These are phyloP conservation scores for Fusarium sulawesiense DNA, from an alignment of 2,329 filamentous ascomycete genomes.

Conservation along the genomic window DNA sequence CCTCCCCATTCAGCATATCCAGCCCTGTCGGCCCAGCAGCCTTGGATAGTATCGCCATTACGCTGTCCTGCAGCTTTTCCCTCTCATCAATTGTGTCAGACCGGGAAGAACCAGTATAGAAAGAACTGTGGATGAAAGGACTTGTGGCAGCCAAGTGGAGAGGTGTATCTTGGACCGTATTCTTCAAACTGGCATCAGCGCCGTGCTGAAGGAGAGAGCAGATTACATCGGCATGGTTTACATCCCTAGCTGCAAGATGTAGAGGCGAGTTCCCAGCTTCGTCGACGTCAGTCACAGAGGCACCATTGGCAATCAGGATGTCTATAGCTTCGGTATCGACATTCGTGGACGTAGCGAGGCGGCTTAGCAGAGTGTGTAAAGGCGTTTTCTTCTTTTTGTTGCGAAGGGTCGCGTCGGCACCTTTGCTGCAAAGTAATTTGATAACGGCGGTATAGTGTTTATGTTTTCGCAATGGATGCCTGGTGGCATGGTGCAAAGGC, in stretches of 20 bases:
- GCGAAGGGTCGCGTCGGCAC: background rate
- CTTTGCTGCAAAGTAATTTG: background rate
- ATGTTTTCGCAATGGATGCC: background rate
- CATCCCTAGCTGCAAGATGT: background rate
- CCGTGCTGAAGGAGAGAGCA: background rate
- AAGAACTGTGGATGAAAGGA: no score
- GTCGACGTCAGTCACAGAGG: background rate
- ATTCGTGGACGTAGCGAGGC: fast-evolving
- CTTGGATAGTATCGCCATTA: background rate
- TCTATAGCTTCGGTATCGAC: background rate
- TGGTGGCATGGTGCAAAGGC: background rate
- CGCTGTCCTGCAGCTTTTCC: no score
- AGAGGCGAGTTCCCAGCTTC: background rate
- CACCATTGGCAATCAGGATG: background rate
- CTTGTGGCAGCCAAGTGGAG: background rate
- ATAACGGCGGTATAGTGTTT: background rate
- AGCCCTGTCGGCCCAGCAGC: background rate
- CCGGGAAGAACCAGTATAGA: no score
- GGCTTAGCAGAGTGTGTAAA: fast-evolving
- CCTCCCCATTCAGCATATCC: background rate
- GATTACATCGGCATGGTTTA: background rate
- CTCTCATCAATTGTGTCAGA: no score
- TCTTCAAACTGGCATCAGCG: background rate
- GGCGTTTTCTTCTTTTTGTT: background rate
- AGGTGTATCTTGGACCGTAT: background rate